Evolutionary conservation across 2,329 filamentous ascomycete genomes (phyloP).

Genomic region (Hymenoscyphus fructigenus): DNA sequence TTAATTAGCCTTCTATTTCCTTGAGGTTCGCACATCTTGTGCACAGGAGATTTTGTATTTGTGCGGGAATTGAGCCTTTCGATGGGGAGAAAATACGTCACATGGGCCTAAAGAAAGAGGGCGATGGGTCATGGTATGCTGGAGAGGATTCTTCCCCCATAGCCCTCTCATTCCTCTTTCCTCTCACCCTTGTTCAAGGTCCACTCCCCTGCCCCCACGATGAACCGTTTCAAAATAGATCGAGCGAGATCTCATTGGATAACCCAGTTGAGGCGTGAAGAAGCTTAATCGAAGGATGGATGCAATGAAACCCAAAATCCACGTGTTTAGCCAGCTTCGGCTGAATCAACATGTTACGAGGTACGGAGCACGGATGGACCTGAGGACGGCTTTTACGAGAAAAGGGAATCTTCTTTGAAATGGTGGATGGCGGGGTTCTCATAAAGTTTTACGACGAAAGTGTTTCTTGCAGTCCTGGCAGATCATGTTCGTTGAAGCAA

Average conservation of each 20-base stretch:
- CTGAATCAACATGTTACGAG: no score
- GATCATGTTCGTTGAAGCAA: no score
- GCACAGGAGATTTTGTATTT: background rate
- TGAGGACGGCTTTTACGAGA: no score
- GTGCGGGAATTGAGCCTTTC: background rate
- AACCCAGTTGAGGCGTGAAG: background rate
- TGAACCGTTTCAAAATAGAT: conserved; percentile 9
- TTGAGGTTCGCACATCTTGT: background rate
- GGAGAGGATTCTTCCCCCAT: background rate
- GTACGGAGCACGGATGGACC: no score
- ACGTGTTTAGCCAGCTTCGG: background rate
- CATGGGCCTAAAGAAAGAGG: background rate
- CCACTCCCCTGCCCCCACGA: background rate
- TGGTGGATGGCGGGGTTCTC: no score
- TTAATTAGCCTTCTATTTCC: background rate
- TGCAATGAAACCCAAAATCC: background rate
- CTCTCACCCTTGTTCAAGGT: background rate
- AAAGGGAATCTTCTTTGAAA: no score
- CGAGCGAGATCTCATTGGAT: background rate
- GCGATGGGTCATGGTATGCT: background rate
- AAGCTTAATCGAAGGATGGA: conserved; percentile 1
- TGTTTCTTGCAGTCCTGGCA: no score
- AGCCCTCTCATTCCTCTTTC: background rate
- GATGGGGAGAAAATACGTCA: no score
- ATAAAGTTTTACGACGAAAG: no score